A percentile compares a stretch with the other conserved stretches of the same genome.
phyloP scores from a whole-genome alignment of 2,329 filamentous ascomycete genomes.

The Coniella vitis region DNA sequence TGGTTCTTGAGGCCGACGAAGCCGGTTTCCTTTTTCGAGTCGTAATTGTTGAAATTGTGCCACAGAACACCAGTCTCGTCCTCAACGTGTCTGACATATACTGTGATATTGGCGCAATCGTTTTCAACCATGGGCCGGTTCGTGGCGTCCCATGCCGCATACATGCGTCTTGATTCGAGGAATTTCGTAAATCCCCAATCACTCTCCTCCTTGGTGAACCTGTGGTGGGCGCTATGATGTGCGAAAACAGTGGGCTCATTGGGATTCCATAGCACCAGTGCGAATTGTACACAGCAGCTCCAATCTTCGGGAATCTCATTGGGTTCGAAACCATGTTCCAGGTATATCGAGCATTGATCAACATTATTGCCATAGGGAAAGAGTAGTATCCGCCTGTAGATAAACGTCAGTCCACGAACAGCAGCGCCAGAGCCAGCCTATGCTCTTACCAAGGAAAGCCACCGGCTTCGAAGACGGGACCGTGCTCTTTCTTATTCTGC shows the following conservation, averaged over 20 bases:
- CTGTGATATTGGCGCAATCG: conserved; percentile 71
- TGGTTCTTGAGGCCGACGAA: conserved; percentile 97
- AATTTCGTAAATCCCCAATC: conserved; percentile 99
- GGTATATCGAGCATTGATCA: conserved; percentile 88
- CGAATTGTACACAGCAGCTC: conserved; percentile 95
- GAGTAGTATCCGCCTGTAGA: conserved; percentile 76
- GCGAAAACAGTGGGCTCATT: conserved; percentile 81
- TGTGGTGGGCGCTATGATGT: conserved; percentile 82
- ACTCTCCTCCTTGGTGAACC: conserved; percentile 92
- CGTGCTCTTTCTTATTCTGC: conserved; percentile 74
- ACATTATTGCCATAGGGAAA: conserved; percentile 95
- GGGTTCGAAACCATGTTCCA: conserved; percentile 86
- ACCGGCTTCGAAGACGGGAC: conserved; percentile 79
- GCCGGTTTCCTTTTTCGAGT: conserved; percentile 98
- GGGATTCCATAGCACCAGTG: conserved; percentile 87
- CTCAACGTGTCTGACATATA: conserved; percentile 74
- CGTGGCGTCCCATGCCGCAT: conserved; percentile 68
- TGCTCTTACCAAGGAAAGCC: conserved; percentile 73
- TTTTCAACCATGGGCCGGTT: conserved; percentile 69
- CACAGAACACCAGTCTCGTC: conserved; percentile 84
- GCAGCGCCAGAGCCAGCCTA: background rate
- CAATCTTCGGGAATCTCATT: conserved; percentile 77
- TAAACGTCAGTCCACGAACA: conserved; percentile 17
- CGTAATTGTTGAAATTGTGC: conserved; percentile 91
- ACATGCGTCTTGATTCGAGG: conserved; percentile 78